phyloP scores from a whole-genome alignment of 225 moss, liverwort and hornwort species.

The Anthoceros angustus region DNA sequence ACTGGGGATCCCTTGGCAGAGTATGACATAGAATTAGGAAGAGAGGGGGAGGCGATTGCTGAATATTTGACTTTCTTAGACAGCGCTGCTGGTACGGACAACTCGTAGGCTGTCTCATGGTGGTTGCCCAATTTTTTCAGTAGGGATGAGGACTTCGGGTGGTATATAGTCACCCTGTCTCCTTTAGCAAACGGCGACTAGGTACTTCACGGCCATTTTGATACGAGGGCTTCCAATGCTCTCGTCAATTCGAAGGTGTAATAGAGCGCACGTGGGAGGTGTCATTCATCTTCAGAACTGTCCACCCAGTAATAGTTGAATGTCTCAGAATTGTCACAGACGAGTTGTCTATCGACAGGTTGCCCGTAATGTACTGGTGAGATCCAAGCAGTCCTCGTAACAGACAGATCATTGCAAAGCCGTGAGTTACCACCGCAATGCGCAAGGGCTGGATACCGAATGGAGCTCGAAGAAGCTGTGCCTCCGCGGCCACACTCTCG shows the following conservation, averaged over 20 bases:
- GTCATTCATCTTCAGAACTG: constrained; percentile 49
- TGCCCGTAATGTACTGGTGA: constrained; percentile 27
- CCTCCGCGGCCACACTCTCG: constrained; percentile 20
- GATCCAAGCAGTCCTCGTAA: constrained; percentile 51
- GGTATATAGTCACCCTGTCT: too few species aligned
- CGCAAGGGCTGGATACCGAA: constrained; percentile 16
- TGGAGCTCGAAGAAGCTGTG: constrained; percentile 15
- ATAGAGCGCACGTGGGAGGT: constrained; percentile 50
- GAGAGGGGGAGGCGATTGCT: constrained; percentile 68
- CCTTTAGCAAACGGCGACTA: too few species aligned
- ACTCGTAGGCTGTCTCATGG: not conserved
- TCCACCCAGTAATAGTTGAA: constrained; percentile 56
- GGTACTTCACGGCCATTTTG: too few species aligned
- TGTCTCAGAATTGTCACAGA: constrained; percentile 48
- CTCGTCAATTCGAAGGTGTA: not conserved
- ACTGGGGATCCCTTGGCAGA: constrained; percentile 72
- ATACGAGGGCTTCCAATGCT: too few species aligned
- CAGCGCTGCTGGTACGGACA: constrained; percentile 17
- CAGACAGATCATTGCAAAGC: constrained; percentile 48
- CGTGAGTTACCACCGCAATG: constrained; percentile 57
- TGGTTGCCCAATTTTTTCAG: not conserved
- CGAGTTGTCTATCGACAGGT: constrained; percentile 43
- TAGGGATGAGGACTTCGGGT: too few species aligned
- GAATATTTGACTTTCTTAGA: constrained; percentile 59
- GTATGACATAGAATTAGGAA: constrained; percentile 80